Base-by-base conservation (phyloP, 176 grass and related monocot genomes). In the Aechmea fasciata region DNA sequence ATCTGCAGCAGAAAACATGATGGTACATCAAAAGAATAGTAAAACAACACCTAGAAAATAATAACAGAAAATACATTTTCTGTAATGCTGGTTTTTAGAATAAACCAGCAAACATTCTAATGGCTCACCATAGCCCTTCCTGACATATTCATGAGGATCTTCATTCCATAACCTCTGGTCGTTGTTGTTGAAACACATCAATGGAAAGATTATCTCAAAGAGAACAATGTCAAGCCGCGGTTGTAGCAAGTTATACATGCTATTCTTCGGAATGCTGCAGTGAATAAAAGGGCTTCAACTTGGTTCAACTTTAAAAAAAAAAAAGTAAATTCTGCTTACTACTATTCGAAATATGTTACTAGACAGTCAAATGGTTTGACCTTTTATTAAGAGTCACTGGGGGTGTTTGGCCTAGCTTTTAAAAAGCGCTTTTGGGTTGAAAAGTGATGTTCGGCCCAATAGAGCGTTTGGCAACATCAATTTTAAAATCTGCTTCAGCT, bases 91-190 rank as follows among this genome's bases (percentile, higher is more conserved):
- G 28, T 10, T 17, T 57, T 57, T 75, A 10, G 67, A 49, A 49
- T 55, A 79, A 70, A 71, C 64, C 33, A 41, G 23, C 49, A 65
- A 79, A 84, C 28, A 25, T 52, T 48, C 28, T 52, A 48, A 25
- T 82, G 68, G 63, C 71, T 79, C 81, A 96, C 93, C 93, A 87
- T 96, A 92, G 15, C 93, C 89, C 79, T 96, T 96, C 13, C 93
- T 80, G 76, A 96, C 93, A 79, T 96, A 96, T 72, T 96, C 93
- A 75, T 96, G 93, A 87, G 93, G 93, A 71, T 96, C 93, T 78
- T 96, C 93, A 3, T 77, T 83, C 93, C 93, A 96, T 78, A 96
- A 82, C 64, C 78, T 89, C 73, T 90, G 83, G 71, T 96, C 93
- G n/a, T 87, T 89, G 62, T 96, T 89, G 67, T 85, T 96, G 79